phyloP scores from a whole-genome alignment of 1,284 basidiomycete species.

The Mycena citricolor region DNA sequence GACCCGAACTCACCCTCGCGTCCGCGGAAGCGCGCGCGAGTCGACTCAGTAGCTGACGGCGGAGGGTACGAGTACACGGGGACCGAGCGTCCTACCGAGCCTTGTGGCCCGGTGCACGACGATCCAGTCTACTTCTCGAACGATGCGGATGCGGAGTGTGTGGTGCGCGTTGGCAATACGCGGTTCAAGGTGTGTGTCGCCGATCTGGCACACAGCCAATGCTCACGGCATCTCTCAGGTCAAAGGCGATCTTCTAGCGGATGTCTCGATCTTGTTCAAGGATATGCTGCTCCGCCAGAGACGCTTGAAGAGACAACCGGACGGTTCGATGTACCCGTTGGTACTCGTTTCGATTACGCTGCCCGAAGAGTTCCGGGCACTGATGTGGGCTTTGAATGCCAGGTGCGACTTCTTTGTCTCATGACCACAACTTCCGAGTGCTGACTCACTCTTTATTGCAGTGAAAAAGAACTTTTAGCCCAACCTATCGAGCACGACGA shows the following conservation, averaged over 20 bases:
- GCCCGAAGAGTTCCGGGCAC: constrained; percentile 33
- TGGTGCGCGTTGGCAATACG: constrained; percentile 29
- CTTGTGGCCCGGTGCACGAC: constrained; percentile 21
- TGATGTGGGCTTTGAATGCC: constrained; percentile 34
- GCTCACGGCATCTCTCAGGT: constrained; percentile 23
- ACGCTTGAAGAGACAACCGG: not conserved
- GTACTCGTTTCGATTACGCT: constrained; percentile 25
- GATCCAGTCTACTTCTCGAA: constrained; percentile 29
- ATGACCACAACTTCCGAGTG: not conserved
- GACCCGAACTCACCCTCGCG: constrained; percentile 28
- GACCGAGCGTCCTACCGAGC: constrained; percentile 12
- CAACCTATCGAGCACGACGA: constrained; percentile 25
- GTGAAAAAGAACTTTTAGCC: constrained; percentile 21
- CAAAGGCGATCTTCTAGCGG: constrained; percentile 25
- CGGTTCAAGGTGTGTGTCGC: constrained; percentile 33
- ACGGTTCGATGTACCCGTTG: constrained; percentile 21
- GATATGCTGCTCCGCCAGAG: no score
- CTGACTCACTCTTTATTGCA: not conserved
- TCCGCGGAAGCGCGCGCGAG: constrained; percentile 31
- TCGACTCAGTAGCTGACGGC: constrained; percentile 25
- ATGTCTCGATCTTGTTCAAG: constrained; percentile 21
- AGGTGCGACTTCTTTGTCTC: constrained; percentile 22
- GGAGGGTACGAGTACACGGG: constrained; percentile 26
- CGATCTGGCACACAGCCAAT: not conserved
- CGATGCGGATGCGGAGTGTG: constrained; percentile 25